Conservation (phyloP, 495 filamentous ascomycete species). For the Clavariopsis aquatica region DNA sequence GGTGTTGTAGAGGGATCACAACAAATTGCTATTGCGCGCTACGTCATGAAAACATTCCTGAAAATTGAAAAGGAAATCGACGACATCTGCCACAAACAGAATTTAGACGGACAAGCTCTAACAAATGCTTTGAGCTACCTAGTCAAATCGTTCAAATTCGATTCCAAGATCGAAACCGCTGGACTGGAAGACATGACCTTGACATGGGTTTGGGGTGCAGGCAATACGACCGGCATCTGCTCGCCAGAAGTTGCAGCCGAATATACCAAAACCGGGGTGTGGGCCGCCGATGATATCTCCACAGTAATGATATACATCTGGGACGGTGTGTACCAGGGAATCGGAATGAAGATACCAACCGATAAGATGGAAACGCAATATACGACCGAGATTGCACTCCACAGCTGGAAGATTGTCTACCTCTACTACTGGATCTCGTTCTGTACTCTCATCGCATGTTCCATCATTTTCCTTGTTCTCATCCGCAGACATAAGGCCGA, state of each 20-base stretch:
- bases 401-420: slow-evolving; percentile 31
- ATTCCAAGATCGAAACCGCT: slow-evolving; percentile 28
- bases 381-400: slow-evolving; percentile 17
- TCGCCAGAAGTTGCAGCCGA: slow-evolving; percentile 14
- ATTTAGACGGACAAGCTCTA: slow-evolving; percentile 29
- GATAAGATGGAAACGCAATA: slow-evolving; percentile 18
- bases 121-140: slow-evolving; percentile 12
- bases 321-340: slow-evolving; percentile 25
- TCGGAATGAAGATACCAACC: slow-evolving; percentile 33
- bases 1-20: slow-evolving; percentile 37
- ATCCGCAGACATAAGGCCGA: slow-evolving; percentile 35
- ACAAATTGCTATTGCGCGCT: slow-evolving; percentile 34
- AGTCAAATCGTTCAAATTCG: slow-evolving; percentile 29
- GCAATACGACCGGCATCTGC: slow-evolving; percentile 31
- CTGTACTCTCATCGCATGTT: slow-evolving; percentile 27
- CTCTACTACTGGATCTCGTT: slow-evolving; percentile 36
- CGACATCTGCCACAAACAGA: slow-evolving; percentile 18
- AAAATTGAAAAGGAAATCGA: slow-evolving; percentile 25
- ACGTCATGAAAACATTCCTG: slow-evolving; percentile 25
- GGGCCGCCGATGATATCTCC: neutral
- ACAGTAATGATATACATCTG: slow-evolving; percentile 10
- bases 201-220: slow-evolving; percentile 1
- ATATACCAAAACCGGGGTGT: slow-evolving; percentile 3
- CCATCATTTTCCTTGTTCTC: slow-evolving; percentile 35
- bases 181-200: neutral